Base-by-base conservation (phyloP, 2,329 filamentous ascomycete genomes). In the Botrytis fragariae region DNA sequence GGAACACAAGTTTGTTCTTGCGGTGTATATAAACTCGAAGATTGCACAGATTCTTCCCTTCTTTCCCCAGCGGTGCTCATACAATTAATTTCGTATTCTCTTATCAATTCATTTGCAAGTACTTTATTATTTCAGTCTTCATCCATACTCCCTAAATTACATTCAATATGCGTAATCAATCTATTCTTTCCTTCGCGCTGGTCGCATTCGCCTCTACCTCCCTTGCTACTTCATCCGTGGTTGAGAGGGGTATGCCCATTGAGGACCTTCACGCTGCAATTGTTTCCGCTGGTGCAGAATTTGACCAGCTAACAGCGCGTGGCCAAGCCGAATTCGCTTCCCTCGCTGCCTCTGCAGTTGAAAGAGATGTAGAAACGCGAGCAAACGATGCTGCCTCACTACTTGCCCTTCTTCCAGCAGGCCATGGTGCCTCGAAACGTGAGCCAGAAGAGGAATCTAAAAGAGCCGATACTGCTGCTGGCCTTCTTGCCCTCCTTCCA, bases 131-230 rank as follows among this genome's bases (percentile, higher is more conserved):
- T 39, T 69, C 69, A 63, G 25, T 39, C 22, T 20, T 32, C 32
- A 29, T n/a, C n/a, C 65, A 42, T 51, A 48, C 32, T 37, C 18
- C 44, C 22, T 29, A 63, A 67, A 37, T n/a, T 9, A 67, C 48
- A 51, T 37, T 45, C 69, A 72, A 57, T 35, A 72, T 72, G 69
- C 69, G 60, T 65, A 72, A 32, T 65, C 60, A 64, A 65, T 72
- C 69, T 3, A 57, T 72, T 29, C 25, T 72, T 35, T 72, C 60
- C 37, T 60, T 72, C 54, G 69, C 69, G 69, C 69, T 72, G 60
- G 69, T 72, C 69, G 69, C 69, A 72, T 72, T 72, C 8, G 69
- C 60, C 35, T 29, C 60, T 35, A 72, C 69, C 62, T 57, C 60
- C 18, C 29, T 72, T 51, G 60, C 69, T 57, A 64, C 69, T 18